These are phyloP conservation scores for Yamadazyma buinensis DNA, from an alignment of 1,139 yeast genomes.

Conservation along the genomic window DNA sequence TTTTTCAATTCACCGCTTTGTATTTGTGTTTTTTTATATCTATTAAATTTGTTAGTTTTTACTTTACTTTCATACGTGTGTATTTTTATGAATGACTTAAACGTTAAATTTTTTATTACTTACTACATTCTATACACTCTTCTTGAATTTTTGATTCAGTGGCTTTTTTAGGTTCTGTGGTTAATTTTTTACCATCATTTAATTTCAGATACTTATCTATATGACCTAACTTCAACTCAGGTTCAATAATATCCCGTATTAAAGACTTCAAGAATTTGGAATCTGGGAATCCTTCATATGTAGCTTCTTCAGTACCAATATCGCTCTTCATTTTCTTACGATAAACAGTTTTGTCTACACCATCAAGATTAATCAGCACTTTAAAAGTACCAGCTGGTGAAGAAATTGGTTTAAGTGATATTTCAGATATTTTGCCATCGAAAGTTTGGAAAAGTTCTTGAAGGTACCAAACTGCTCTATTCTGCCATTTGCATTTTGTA, in stretches of 20 bases:
- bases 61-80: too few species aligned
- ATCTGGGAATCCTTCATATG: slow-evolving; percentile 47
- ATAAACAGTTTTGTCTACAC: slow-evolving; percentile 23
- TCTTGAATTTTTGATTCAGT: too few species aligned
- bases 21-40: too few species aligned
- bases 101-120: too few species aligned
- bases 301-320: slow-evolving; percentile 19
- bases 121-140: too few species aligned
- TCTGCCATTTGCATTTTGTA: slow-evolving; percentile 46
- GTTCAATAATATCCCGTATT: slow-evolving; percentile 28
- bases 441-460: slow-evolving; percentile 45
- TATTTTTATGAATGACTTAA: too few species aligned
- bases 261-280: slow-evolving; percentile 38
- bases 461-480: slow-evolving; percentile 45
- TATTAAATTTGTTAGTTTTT: too few species aligned
- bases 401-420: slow-evolving; percentile 36
- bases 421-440: slow-evolving; percentile 33
- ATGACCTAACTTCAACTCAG: slow-evolving; percentile 33
- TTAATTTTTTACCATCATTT: slow-evolving; percentile 4
- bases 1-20: not conserved
- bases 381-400: slow-evolving; percentile 39
- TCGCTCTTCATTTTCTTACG: slow-evolving; percentile 35
- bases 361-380: slow-evolving; percentile 18
- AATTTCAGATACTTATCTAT: slow-evolving; percentile 20
- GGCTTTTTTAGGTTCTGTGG: too few species aligned